Evolutionary conservation across 257 asterid genomes (phyloP).

Genomic region (Ligustrum vulgare): DNA sequence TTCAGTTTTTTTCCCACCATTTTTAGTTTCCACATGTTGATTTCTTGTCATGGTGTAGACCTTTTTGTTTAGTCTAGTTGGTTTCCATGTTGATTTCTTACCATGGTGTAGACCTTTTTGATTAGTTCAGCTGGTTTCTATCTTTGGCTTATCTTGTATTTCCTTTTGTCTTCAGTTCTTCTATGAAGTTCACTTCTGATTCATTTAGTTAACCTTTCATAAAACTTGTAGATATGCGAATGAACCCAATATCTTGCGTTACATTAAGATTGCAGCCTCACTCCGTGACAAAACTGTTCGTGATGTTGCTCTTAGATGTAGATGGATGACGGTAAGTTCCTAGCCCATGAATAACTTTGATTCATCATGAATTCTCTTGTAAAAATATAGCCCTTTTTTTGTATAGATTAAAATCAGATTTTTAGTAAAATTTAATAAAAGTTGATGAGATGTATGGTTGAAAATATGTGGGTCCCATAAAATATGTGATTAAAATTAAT

Average conservation of each 20-base stretch:
- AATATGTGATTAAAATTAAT: no score
- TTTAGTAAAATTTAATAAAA: no score
- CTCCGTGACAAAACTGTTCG: conserved; percentile 84
- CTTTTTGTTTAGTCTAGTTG: conserved; percentile 14
- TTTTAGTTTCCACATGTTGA: neutral
- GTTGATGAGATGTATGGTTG: no score
- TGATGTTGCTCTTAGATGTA: conserved; percentile 95
- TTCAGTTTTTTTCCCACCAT: neutral
- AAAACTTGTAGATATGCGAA: conserved; percentile 51
- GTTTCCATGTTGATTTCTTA: conserved; percentile 9
- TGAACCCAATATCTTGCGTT: conserved; percentile 72
- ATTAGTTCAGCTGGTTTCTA: neutral
- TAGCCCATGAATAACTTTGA: conserved; percentile 22
- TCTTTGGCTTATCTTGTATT: conserved; percentile 11
- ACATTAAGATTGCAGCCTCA: conserved; percentile 74
- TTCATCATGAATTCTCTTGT: neutral
- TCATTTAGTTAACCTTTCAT: conserved; percentile 22
- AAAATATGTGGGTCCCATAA: no score
- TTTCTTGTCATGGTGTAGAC: conserved; percentile 10
- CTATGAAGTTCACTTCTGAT: conserved; percentile 14
- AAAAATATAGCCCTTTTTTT: neutral
- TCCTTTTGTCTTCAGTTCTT: conserved; percentile 18
- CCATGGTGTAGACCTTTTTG: conserved; percentile 13
- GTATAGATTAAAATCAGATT: no score
- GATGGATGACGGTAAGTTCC: conserved; percentile 80